These are phyloP conservation scores for Cynara cardunculus DNA, from an alignment of 129 eudicot genomes.

Conservation along the genomic window DNA sequence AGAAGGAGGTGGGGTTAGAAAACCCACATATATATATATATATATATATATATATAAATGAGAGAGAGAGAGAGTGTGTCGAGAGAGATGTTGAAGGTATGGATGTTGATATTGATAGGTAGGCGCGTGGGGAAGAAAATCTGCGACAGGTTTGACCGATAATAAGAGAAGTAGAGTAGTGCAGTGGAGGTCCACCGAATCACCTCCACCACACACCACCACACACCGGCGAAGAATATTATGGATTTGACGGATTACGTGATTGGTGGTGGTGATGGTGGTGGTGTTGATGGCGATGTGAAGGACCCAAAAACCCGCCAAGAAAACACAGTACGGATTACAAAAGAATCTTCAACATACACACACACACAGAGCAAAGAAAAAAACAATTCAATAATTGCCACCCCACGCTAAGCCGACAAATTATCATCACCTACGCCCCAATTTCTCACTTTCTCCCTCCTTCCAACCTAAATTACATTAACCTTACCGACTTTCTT, in stretches of 20 bases:
- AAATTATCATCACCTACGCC: background rate
- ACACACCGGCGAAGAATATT: background rate
- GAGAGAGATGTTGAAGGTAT: background rate
- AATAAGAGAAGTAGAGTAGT: background rate
- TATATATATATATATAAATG: no score
- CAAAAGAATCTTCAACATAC: background rate
- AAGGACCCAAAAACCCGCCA: background rate
- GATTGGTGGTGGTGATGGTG: background rate
- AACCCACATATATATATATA: no score
- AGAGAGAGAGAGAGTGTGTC: no score
- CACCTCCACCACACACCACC: background rate
- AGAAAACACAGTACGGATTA: background rate
- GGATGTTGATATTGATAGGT: background rate
- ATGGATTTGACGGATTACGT: background rate
- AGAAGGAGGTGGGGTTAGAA: no score
- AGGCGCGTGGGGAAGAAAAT: background rate
- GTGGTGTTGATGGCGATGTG: background rate
- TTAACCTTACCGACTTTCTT: no score
- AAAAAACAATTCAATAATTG: background rate
- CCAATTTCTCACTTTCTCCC: background rate
- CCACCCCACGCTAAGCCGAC: slow-evolving; percentile 3
- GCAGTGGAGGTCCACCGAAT: background rate
- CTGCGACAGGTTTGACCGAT: slow-evolving; percentile 15
- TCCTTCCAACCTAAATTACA: background rate
- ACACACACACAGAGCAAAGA: no score